Conservation (phyloP, 176 grass and related monocot genomes). For the bread wheat (Triticum aestivum) region DNA sequence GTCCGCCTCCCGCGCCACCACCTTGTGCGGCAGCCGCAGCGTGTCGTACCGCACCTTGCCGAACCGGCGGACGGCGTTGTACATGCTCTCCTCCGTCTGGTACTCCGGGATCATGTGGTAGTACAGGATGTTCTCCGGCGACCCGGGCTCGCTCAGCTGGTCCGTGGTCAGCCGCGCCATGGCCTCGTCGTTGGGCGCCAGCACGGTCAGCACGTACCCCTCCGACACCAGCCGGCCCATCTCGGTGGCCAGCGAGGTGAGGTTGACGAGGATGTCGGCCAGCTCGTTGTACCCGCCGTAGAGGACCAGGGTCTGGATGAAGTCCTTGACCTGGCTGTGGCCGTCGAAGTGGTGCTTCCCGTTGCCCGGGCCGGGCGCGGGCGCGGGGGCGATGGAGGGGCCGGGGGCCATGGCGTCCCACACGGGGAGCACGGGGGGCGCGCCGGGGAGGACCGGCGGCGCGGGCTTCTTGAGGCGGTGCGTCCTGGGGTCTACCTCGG, state of each 20-base stretch:
- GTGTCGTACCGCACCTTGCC: constrained; percentile 93
- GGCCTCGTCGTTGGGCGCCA: constrained; percentile 92
- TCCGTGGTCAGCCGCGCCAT: constrained; percentile 79
- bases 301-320: constrained; percentile 83
- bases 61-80: constrained; percentile 92
- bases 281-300: constrained; percentile 97
- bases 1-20: constrained; percentile 75
- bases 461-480: constrained; percentile 92
- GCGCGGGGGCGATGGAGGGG: constrained; percentile 51
- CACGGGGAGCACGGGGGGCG: constrained; percentile 65
- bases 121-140: constrained; percentile 94
- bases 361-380: constrained; percentile 35
- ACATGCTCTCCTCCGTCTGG: constrained; percentile 99
- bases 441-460: constrained; percentile 43
- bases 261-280: constrained; percentile 90
- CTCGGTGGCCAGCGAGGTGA: constrained; percentile 86
- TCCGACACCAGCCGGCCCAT: constrained; percentile 92
- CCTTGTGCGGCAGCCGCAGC: constrained; percentile 89
- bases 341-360: constrained; percentile 80
- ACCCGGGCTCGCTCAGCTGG: constrained; percentile 84
- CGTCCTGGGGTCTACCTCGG: constrained; percentile 75
- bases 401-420: constrained; percentile 76
- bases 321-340: constrained; percentile 86
- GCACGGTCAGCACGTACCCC: constrained; percentile 86
- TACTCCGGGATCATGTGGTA: constrained; percentile 98